Base-by-base conservation (phyloP, 2,329 filamentous ascomycete genomes). In the Xylaria sp. region DNA sequence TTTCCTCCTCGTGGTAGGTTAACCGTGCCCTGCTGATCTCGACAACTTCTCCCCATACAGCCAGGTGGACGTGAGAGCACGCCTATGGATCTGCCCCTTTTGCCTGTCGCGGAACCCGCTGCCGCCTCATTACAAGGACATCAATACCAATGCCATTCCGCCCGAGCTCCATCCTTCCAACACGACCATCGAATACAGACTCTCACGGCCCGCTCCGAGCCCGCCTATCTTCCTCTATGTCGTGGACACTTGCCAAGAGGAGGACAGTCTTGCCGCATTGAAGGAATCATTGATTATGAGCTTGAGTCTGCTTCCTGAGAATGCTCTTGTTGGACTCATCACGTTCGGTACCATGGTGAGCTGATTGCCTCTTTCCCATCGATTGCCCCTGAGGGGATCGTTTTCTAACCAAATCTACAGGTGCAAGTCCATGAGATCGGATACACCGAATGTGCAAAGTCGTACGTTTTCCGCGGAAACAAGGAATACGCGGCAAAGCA, bases 401-500 rank as follows among this genome's bases (percentile, higher is more conserved):
- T 64, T 72, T 37, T 5, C 58, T 58, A 75, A 64, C 44, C 19
- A 59, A 70, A 48, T 66, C 52, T 19, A 11, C 67, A 92, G 89
- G 86, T 91, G 37, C 92, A 97, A 84, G 91, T 99, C 16, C 94
- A 99, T 73, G 94, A 99, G 76, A 91, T 99, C 67, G 94, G 94
- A 58, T 99, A 99, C 73, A 92, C 90, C 58, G 94, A 97, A 76
- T 99, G 94, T 76, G 91, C 94, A 66, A 99, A 97, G 77, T 97
- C 93, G 4, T 99, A 97, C 71, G 94, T 99, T 48, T 99, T 99
- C 82, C 86, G 93, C 59, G 94, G 94, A 46, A 97, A 87, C 80
- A 99, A 97, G 80, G 94, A 99, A 71, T 99, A 99, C 75, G 83
- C 87, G n/a, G 90, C 92, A 57, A 97, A 97, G 78, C 92, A 97